Conservation (phyloP, 2,329 filamentous ascomycete species). For the Cladosporium velox region DNA sequence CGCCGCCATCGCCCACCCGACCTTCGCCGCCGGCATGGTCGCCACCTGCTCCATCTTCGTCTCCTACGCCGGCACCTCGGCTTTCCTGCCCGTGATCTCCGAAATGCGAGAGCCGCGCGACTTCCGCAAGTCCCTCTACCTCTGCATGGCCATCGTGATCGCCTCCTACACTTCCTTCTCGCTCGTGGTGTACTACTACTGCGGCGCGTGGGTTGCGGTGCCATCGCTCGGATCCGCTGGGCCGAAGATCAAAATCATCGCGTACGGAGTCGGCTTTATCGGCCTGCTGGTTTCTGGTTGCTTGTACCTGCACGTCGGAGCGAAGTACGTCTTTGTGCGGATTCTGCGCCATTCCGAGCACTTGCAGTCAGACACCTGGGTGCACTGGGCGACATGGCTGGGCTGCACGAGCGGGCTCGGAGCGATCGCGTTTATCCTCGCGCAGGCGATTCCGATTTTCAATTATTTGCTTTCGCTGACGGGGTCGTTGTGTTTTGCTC, state of each 20-base stretch:
- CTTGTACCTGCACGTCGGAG: slow-evolving; percentile 52
- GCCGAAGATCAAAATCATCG: slow-evolving; percentile 59
- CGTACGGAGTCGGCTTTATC: slow-evolving; percentile 61
- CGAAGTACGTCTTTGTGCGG: slow-evolving; percentile 60
- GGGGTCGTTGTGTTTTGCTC: slow-evolving; percentile 55
- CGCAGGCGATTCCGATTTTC: slow-evolving; percentile 58
- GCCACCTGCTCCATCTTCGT: slow-evolving; percentile 62
- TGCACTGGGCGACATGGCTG: slow-evolving; percentile 58
- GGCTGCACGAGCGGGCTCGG: slow-evolving; percentile 47
- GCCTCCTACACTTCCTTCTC: slow-evolving; percentile 60
- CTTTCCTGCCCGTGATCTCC: slow-evolving; percentile 65
- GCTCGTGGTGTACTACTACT: slow-evolving; percentile 63
- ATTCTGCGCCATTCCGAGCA: slow-evolving; percentile 54
- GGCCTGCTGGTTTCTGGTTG: slow-evolving; percentile 55
- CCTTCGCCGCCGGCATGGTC: slow-evolving; percentile 61
- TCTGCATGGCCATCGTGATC: slow-evolving; percentile 60
- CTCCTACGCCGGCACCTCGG: slow-evolving; percentile 59
- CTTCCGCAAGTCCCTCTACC: slow-evolving; percentile 61
- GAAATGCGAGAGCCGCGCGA: slow-evolving; percentile 64
- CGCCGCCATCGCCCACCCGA: slow-evolving; percentile 56
- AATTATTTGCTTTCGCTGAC: slow-evolving; percentile 54
- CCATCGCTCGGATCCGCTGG: slow-evolving; percentile 65
- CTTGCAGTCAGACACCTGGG: slow-evolving; percentile 53
- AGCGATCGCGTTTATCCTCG: slow-evolving; percentile 52
- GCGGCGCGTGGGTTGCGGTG: slow-evolving; percentile 63